These are phyloP conservation scores for Pseudopyrenochaeta lycopersici DNA, from an alignment of 2,329 filamentous ascomycete species.

Conservation along the genomic window DNA sequence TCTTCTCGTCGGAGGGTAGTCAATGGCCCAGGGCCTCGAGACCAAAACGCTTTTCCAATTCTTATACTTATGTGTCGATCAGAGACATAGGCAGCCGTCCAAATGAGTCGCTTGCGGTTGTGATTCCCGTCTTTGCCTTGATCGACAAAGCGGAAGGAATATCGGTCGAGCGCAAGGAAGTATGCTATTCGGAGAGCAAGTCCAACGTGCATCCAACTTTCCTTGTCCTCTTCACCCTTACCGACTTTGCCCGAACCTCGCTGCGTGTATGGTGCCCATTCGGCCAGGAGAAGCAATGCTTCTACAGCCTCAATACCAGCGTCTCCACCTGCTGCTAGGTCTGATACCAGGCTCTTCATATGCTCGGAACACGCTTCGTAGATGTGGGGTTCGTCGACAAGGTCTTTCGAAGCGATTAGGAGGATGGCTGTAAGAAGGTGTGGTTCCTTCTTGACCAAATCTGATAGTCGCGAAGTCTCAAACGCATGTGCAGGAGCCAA, in stretches of 20 bases:
- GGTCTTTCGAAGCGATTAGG: conserved; percentile 75
- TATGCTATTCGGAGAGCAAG: conserved; percentile 75
- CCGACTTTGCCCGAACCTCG: conserved; percentile 70
- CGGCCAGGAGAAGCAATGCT: conserved; percentile 72
- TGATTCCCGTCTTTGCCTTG: conserved; percentile 67
- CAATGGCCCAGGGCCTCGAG: conserved; percentile 73
- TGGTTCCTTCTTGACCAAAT: conserved; percentile 68
- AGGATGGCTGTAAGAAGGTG: conserved; percentile 75
- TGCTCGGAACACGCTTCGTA: conserved; percentile 73
- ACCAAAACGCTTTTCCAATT: conserved; percentile 78
- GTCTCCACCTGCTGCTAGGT: conserved; percentile 71
- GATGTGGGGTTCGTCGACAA: conserved; percentile 69
- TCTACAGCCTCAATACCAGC: conserved; percentile 76
- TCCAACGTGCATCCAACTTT: conserved; percentile 81
- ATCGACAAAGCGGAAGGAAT: conserved; percentile 69
- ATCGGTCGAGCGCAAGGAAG: conserved; percentile 74
- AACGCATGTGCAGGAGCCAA: conserved; percentile 70
- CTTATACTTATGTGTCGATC: conserved; percentile 69
- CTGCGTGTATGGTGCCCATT: conserved; percentile 75
- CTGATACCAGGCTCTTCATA: conserved; percentile 74
- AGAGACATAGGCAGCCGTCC: conserved; percentile 63
- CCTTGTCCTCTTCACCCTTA: conserved; percentile 76
- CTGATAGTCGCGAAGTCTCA: conserved; percentile 61
- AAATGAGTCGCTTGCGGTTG: conserved; percentile 71
- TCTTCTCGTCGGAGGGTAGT: conserved; percentile 71